These are phyloP conservation scores for Vaccinium vitisidaea DNA, from an alignment of 148 eudicot species.

Conservation along the genomic window DNA sequence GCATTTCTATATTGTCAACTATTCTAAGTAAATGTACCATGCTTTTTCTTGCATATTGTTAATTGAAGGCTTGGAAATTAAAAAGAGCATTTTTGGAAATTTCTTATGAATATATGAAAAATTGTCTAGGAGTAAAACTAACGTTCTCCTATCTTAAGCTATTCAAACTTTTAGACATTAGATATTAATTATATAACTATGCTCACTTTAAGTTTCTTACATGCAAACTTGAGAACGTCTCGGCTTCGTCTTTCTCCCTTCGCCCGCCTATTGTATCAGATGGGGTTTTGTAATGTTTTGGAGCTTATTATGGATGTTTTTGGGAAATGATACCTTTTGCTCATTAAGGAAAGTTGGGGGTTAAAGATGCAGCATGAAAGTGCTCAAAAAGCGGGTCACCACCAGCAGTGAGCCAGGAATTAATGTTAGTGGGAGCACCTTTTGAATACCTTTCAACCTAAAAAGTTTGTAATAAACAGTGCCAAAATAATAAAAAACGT, in stretches of 20 bases:
- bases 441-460: too few species aligned
- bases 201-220: background rate
- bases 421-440: too few species aligned
- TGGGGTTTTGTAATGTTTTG: background rate
- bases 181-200: background rate
- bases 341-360: background rate
- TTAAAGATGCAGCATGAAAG: background rate
- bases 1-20: background rate
- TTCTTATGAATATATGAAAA: background rate
- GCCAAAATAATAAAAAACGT: too few species aligned
- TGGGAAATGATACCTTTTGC: background rate
- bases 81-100: background rate
- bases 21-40: background rate
- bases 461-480: too few species aligned
- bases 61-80: conserved; percentile 5
- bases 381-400: background rate
- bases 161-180: background rate
- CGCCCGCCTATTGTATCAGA: background rate
- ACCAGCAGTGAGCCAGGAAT: too few species aligned
- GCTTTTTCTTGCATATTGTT: background rate
- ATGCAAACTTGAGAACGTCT: background rate
- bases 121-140: background rate
- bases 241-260: background rate
- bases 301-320: background rate
- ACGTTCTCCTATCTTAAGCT: background rate